A percentile compares a stretch with the other conserved stretches of the same genome.
phyloP scores from a whole-genome alignment of 257 asterid species.

The Solanum paucissectum region DNA sequence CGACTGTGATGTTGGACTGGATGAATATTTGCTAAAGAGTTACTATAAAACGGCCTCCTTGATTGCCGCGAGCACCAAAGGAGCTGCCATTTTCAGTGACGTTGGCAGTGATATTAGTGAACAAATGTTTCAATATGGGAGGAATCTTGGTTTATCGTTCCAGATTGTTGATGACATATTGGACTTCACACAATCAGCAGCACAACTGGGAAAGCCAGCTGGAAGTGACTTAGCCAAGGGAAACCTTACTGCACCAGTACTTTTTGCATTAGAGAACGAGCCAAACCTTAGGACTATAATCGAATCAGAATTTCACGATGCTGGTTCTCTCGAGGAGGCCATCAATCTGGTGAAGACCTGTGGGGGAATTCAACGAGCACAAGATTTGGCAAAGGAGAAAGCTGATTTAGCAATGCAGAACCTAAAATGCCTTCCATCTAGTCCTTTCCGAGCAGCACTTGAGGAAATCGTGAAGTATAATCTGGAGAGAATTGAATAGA shows the following conservation, averaged over 20 bases:
- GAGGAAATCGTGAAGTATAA: slow-evolving; percentile 73
- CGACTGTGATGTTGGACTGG: slow-evolving; percentile 75
- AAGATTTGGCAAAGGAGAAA: slow-evolving; percentile 60
- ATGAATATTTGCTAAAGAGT: slow-evolving; percentile 81
- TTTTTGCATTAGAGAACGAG: slow-evolving; percentile 66
- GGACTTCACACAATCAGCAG: slow-evolving; percentile 90
- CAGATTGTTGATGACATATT: slow-evolving; percentile 85
- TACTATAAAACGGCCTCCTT: slow-evolving; percentile 92
- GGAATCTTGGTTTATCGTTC: slow-evolving; percentile 79
- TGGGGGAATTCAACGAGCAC: slow-evolving; percentile 74
- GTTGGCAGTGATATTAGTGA: slow-evolving; percentile 38
- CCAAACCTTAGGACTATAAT: slow-evolving; percentile 61
- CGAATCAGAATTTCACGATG: slow-evolving; percentile 68
- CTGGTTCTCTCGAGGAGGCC: slow-evolving; percentile 78
- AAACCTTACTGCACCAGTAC: slow-evolving; percentile 79
- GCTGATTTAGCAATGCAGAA: slow-evolving; percentile 55
- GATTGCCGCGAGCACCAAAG: slow-evolving; percentile 90
- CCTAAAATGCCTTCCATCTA: slow-evolving; percentile 53
- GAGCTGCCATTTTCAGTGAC: slow-evolving; percentile 83
- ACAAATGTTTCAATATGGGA: slow-evolving; percentile 82
- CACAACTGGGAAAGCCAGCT: slow-evolving; percentile 88
- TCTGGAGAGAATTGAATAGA: slow-evolving; percentile 59
- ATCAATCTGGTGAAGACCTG: slow-evolving; percentile 46
- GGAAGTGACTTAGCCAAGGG: slow-evolving; percentile 83
- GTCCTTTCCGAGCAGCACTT: slow-evolving; percentile 44